phyloP scores from a whole-genome alignment of 1,139 yeast species.

The Waltiozyma solani region DNA sequence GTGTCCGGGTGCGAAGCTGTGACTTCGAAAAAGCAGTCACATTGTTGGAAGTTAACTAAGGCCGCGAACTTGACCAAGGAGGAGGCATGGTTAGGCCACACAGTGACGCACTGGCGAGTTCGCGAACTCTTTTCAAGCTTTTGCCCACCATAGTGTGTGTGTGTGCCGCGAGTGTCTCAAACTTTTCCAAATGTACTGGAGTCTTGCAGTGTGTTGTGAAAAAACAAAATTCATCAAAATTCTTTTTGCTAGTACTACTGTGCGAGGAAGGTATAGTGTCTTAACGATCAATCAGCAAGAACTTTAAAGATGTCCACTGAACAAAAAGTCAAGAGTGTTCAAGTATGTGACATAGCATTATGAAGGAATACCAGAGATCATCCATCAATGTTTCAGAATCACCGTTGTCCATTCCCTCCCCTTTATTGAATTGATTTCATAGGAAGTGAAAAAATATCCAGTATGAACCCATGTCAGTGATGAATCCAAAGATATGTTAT shows the following conservation, averaged over 20 bases:
- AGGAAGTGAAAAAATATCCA: too few species aligned
- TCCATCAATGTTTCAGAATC: not conserved
- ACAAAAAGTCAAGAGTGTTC: slow-evolving; percentile 20
- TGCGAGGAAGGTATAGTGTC: not conserved
- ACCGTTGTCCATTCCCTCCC: not conserved
- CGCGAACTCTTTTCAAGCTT: slow-evolving; percentile 4
- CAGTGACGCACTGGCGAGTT: not conserved
- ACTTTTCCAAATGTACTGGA: not conserved
- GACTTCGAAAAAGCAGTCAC: slow-evolving; percentile 9
- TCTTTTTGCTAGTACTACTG: not conserved
- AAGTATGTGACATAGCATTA: slow-evolving; percentile 15
- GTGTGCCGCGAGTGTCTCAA: too few species aligned
- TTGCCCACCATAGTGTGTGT: not conserved
- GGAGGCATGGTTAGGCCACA: too few species aligned
- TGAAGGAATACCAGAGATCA: not conserved
- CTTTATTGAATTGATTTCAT: too few species aligned
- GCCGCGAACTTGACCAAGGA: too few species aligned
- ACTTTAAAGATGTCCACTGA: slow-evolving; percentile 18
- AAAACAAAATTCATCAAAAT: slow-evolving; percentile 15
- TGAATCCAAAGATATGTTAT: too few species aligned
- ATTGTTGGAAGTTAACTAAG: not conserved
- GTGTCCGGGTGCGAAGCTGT: not conserved
- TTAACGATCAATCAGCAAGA: not conserved
- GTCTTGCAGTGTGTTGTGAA: slow-evolving; percentile 2
- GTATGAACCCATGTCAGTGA: too few species aligned